Evolutionary conservation across 805 yeast genomes (phyloP).

Genomic region (Yarrowia sp.): DNA sequence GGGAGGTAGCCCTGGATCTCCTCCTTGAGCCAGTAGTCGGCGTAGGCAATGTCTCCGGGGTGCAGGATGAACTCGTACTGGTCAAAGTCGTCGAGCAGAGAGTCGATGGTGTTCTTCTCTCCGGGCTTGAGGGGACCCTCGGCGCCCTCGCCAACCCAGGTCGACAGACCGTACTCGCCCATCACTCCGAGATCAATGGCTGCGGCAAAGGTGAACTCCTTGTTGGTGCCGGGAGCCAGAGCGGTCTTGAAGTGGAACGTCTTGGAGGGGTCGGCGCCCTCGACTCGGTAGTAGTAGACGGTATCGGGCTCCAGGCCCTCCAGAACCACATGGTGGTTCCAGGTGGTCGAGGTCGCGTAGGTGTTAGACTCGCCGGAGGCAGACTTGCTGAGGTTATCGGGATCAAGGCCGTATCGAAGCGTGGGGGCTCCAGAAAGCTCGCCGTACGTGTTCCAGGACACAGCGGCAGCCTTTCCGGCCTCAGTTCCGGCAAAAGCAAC

Average conservation of each 20-base stretch:
- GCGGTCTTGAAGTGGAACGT: constrained; percentile 28
- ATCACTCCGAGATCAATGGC: constrained; percentile 24
- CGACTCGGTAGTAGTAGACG: constrained; percentile 36
- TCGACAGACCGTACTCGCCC: constrained; percentile 26
- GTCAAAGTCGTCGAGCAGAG: constrained; percentile 29
- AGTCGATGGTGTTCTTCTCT: constrained; percentile 31
- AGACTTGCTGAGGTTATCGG: constrained; percentile 24
- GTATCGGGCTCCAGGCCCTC: constrained; percentile 34
- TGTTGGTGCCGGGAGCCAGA: constrained; percentile 29
- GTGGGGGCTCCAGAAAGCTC: constrained; percentile 30
- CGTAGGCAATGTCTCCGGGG: constrained; percentile 39
- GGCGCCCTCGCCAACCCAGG: constrained; percentile 21
- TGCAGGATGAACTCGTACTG: constrained; percentile 35
- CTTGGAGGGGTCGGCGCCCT: constrained; percentile 28
- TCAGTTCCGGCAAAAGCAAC: not conserved
- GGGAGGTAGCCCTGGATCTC: constrained; percentile 29
- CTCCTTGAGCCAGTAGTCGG: constrained; percentile 38
- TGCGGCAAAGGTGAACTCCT: constrained; percentile 21
- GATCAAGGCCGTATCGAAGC: constrained; percentile 34
- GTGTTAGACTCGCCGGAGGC: constrained; percentile 31
- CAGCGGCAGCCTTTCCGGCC: constrained; percentile 6
- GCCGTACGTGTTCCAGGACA: constrained; percentile 35
- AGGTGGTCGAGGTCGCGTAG: constrained; percentile 33
- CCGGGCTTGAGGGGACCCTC: constrained; percentile 21
- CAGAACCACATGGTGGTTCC: constrained; percentile 36